A percentile compares a stretch with the other conserved stretches of the same genome.
Evolutionary conservation across 441 rosid genomes (phyloP).

Genomic region (Syzygium malaccense): DNA sequence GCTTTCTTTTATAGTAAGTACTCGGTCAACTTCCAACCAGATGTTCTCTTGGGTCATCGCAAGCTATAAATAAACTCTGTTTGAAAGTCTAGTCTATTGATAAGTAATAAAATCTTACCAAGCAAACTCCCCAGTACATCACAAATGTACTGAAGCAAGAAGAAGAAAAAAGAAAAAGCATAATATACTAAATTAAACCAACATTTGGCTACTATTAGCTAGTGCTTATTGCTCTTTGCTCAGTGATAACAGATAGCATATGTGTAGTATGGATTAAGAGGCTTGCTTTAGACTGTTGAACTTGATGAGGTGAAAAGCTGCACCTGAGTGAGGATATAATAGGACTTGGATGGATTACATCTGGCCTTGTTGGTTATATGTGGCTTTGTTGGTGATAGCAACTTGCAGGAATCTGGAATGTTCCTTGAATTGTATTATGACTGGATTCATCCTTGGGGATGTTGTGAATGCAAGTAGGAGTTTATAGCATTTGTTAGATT

Average conservation of each 20-base stretch:
- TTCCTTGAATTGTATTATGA: neutral
- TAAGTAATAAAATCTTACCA: neutral
- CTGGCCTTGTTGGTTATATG: neutral
- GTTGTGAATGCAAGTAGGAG: neutral
- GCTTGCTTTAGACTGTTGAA: neutral
- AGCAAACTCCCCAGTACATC: neutral
- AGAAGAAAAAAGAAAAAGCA: neutral
- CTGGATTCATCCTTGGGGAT: neutral
- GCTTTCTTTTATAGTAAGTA: neutral
- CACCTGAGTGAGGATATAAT: neutral
- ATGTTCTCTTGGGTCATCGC: neutral
- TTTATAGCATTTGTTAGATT: neutral
- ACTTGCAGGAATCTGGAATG: neutral
- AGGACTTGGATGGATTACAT: neutral
- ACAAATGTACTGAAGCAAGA: neutral
- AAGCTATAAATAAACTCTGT: neutral
- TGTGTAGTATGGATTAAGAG: neutral
- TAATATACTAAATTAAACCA: neutral
- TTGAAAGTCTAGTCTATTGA: neutral
- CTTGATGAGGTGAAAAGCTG: neutral
- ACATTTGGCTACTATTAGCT: neutral
- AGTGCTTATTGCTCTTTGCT: neutral
- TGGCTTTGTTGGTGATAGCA: neutral
- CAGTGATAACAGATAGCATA: neutral
- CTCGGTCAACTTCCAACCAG: neutral